These are phyloP conservation scores for Sonneratia caseolaris DNA, from an alignment of 345 rosid genomes.

Conservation along the genomic window DNA sequence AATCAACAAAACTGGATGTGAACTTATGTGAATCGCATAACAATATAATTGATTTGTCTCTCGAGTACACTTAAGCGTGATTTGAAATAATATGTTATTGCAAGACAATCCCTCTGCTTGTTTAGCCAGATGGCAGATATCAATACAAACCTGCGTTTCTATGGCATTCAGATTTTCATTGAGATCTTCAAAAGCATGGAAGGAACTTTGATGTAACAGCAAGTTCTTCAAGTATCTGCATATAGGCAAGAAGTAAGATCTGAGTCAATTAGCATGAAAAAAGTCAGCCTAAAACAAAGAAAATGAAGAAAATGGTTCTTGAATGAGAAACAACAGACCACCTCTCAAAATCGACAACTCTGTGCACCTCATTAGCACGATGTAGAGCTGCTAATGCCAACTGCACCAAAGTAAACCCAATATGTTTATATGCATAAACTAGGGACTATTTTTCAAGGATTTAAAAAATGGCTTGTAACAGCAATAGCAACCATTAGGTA, in stretches of 20 bases:
- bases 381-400: slow-evolving; percentile 82
- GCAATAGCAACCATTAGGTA: too few relatives aligned
- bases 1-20: background rate
- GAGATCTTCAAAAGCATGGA: slow-evolving; percentile 44
- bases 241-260: background rate
- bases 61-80: background rate
- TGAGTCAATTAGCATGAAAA: background rate
- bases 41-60: background rate
- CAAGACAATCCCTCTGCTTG: background rate
- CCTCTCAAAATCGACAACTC: slow-evolving; percentile 70
- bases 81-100: background rate
- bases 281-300: background rate
- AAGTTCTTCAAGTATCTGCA: slow-evolving; percentile 56
- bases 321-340: slow-evolving; percentile 14
- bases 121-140: background rate
- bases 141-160: slow-evolving; percentile 44
- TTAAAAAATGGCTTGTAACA: too few relatives aligned
- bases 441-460: too few relatives aligned
- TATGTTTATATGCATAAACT: background rate
- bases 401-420: slow-evolving; percentile 30
- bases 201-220: slow-evolving; percentile 46
- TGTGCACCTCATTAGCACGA: slow-evolving; percentile 46
- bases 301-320: background rate
- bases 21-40: background rate
- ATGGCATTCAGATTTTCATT: slow-evolving; percentile 40